A percentile compares a stretch with the other conserved stretches of the same genome.
Evolutionary conservation across 163 green algal species (phyloP).

Genomic region (Trebouxia gelatinosa): DNA sequence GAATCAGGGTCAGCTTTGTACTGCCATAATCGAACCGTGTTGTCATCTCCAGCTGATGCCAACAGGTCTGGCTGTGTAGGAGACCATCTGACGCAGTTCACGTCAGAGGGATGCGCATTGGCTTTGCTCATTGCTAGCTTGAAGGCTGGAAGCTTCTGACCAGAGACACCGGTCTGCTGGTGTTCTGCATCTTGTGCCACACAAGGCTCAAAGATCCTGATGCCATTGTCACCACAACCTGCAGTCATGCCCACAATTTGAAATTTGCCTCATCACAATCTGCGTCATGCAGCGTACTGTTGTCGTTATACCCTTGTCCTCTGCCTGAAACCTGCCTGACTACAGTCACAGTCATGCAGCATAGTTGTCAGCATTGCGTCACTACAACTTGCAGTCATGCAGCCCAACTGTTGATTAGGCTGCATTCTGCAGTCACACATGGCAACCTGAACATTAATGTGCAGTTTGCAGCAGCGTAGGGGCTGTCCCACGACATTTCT

Average conservation of each 20-base stretch:
- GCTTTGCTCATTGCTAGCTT: slow-evolving; percentile 27
- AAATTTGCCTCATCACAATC: too few relatives aligned
- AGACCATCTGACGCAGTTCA: slow-evolving; percentile 85
- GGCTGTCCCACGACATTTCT: background rate
- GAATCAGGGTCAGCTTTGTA: slow-evolving; percentile 23
- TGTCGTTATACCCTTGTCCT: too few relatives aligned
- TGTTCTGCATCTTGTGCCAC: background rate
- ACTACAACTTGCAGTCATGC: too few relatives aligned
- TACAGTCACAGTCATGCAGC: too few relatives aligned
- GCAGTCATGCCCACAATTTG: too few relatives aligned
- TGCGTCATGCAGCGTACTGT: too few relatives aligned
- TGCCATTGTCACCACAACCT: slow-evolving; percentile 68
- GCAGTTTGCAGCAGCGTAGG: too few relatives aligned
- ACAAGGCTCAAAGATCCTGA: slow-evolving; percentile 55
- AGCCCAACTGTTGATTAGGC: too few relatives aligned
- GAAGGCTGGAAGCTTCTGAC: slow-evolving; percentile 21
- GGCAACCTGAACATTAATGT: too few relatives aligned
- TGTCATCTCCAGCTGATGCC: slow-evolving; percentile 73
- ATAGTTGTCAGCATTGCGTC: too few relatives aligned
- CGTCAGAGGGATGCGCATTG: slow-evolving; percentile 63
- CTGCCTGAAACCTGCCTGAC: too few relatives aligned
- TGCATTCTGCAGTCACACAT: too few relatives aligned
- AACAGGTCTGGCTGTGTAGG: slow-evolving; percentile 58
- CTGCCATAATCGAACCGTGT: slow-evolving; percentile 62
- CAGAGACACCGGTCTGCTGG: background rate